Evolutionary conservation across 1,139 yeast genomes (phyloP), one percentile per base, ranked within the genome.

Genomic region (Pichia sp.): DNA sequence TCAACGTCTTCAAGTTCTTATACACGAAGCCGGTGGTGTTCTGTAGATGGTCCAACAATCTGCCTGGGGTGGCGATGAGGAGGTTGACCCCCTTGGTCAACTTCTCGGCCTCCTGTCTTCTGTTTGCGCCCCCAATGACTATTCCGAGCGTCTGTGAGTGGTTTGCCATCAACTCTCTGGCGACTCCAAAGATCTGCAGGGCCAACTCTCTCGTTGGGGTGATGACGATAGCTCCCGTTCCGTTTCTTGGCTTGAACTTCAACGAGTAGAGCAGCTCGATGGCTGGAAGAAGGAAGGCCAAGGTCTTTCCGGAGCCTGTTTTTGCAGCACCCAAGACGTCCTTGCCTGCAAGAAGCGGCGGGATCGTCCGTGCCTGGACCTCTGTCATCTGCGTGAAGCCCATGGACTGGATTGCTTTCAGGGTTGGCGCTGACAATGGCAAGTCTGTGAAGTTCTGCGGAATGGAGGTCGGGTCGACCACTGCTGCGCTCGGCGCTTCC

Each of bases 311-410:
- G 0, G 97, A 90, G 46, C 99, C 99, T 1, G 99, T 92, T 74
- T 92, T 90, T 55, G 98, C 98, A 42, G 97, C 97, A 63, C 97
- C 98, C 55, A 92, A 79, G 30, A 92, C 97, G 73, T 92, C 98
- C 64, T 92, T 82, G 46, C 99, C 98, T 0, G 98, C 97, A 63
- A 92, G 75, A 61, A 93, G 76, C 16, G 98, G 97, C 8, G 98
- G 98, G 56, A 92, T 92, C 16, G 98, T 90, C 71, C 91, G 84
- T 41, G 95, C 87, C 73, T 92, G 99, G n/a, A 92, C 97, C 57
- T 85, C 81, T 6, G 99, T 93, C 97, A 92, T 89, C 56, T 77
- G 85, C 20, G 81, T 76, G 73, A 92, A 92, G 0, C 97, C 97
- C 96, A 92, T 87, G 46, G 83, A 85, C 46, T 76, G 75, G 60